phyloP scores from a whole-genome alignment of 208 protist species.

The Trypanosoma brucei region DNA sequence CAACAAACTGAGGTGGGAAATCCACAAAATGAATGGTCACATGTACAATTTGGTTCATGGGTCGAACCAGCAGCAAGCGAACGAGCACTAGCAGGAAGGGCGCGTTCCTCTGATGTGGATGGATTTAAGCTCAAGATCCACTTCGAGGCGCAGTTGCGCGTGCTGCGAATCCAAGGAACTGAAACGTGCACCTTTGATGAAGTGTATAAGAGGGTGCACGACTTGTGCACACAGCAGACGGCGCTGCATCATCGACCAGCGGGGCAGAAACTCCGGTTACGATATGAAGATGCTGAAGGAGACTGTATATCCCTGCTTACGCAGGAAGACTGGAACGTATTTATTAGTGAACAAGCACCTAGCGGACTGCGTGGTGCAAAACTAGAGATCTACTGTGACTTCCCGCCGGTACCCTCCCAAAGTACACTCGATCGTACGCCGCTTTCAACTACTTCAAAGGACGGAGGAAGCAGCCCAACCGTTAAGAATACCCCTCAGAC shows the following conservation, averaged over 20 bases:
- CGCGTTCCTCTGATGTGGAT: constrained; percentile 2
- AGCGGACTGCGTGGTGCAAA: constrained; percentile 22
- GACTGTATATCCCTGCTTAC: constrained; percentile 75
- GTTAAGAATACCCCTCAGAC: not conserved
- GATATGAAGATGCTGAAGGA: constrained; percentile 76
- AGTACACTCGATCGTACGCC: not conserved
- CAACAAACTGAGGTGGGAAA: constrained; percentile 21
- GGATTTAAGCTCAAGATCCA: constrained; percentile 65
- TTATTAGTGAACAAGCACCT: constrained; percentile 45
- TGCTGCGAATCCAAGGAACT: constrained; percentile 45
- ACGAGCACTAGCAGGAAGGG: not conserved
- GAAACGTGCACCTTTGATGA: constrained; percentile 35
- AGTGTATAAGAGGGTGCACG: constrained; percentile 54
- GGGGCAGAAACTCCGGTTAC: constrained; percentile 54
- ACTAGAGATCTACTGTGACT: constrained; percentile 71
- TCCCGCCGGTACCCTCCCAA: constrained; percentile 33
- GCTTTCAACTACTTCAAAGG: constrained; percentile 1
- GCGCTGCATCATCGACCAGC: constrained; percentile 1
- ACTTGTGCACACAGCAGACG: constrained; percentile 42
- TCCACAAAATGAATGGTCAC: not conserved
- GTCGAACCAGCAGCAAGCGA: constrained; percentile 21
- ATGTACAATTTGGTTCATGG: constrained; percentile 16
- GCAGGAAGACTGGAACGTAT: constrained; percentile 67
- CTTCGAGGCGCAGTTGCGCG: constrained; percentile 62
- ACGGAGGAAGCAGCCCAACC: not conserved